phyloP scores from a whole-genome alignment of 331 rosid species.

The Malus hybrid region DNA sequence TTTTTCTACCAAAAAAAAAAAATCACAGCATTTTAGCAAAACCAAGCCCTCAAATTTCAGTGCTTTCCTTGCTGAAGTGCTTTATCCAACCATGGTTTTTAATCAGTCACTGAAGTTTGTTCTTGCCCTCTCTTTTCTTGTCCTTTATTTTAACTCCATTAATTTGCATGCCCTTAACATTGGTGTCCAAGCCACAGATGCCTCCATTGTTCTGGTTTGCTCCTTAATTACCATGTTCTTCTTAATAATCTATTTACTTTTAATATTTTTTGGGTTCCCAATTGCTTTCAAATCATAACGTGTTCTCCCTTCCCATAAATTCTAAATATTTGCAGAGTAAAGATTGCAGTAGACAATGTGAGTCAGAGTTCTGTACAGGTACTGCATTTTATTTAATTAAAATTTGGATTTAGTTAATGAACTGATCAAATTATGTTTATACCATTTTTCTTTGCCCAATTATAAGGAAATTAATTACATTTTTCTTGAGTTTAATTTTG shows the following conservation, averaged over 20 bases:
- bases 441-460: background rate
- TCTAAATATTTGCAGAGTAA: conserved; percentile 41
- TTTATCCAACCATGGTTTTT: conserved; percentile 8
- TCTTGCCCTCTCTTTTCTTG: conserved; percentile 17
- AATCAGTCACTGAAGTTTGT: conserved; percentile 20
- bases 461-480: background rate
- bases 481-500: background rate
- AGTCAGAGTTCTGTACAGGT: conserved; percentile 93
- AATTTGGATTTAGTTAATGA: background rate
- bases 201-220: conserved; percentile 56
- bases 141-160: conserved; percentile 18
- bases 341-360: conserved; percentile 79
- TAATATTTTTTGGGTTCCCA: background rate
- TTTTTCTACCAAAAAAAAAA: no score
- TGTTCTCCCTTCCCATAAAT: background rate
- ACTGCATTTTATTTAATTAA: background rate
- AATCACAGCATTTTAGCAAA: background rate
- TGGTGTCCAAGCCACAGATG: conserved; percentile 65
- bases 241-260: background rate
- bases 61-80: background rate
- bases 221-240: background rate
- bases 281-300: background rate
- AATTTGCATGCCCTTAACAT: conserved; percentile 53
- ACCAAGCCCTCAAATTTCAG: background rate
- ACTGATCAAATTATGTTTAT: background rate